A percentile compares a stretch with the other conserved stretches of the same genome.
Evolutionary conservation across 2,329 filamentous ascomycete genomes (phyloP).

Genomic region (Kalaharituber pfeilii): DNA sequence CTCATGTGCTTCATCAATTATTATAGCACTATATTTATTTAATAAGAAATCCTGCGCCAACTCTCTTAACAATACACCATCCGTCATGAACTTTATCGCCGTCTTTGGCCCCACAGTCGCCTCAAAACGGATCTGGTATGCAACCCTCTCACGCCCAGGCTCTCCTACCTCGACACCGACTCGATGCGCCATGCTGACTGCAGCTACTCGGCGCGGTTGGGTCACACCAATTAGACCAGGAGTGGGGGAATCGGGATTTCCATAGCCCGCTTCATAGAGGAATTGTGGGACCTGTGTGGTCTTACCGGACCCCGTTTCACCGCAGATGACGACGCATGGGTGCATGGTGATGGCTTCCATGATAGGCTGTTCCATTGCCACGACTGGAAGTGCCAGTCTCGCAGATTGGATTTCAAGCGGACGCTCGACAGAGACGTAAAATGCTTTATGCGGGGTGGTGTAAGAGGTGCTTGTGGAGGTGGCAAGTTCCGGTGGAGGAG

Average conservation of each 20-base stretch:
- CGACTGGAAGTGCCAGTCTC: slow-evolving; percentile 66
- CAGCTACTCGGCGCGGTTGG: slow-evolving; percentile 83
- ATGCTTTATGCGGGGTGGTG: slow-evolving; percentile 14
- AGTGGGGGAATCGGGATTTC: slow-evolving; percentile 56
- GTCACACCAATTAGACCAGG: slow-evolving; percentile 90
- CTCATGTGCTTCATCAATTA: slow-evolving; percentile 95
- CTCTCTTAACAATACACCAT: slow-evolving; percentile 85
- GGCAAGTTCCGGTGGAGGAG: slow-evolving; percentile 12
- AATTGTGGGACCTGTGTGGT: slow-evolving; percentile 97
- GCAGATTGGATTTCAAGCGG: slow-evolving; percentile 57
- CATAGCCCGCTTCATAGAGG: slow-evolving; percentile 83
- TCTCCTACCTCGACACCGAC: slow-evolving; percentile 72
- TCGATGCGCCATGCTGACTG: slow-evolving; percentile 89
- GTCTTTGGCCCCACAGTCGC: slow-evolving; percentile 64
- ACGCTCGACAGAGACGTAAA: slow-evolving; percentile 31
- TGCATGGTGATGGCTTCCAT: slow-evolving; percentile 97
- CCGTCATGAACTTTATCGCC: slow-evolving; percentile 96
- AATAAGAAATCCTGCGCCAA: slow-evolving; percentile 77
- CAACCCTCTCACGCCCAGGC: slow-evolving; percentile 51
- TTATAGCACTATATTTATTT: slow-evolving; percentile 76
- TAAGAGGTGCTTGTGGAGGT: not conserved
- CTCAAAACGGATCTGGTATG: slow-evolving; percentile 66
- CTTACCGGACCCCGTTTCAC: slow-evolving; percentile 90
- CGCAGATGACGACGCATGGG: slow-evolving; percentile 76
- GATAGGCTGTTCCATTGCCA: slow-evolving; percentile 88